Conservation (phyloP, 75 land plant species). For the Selaginella moellendorffii region DNA sequence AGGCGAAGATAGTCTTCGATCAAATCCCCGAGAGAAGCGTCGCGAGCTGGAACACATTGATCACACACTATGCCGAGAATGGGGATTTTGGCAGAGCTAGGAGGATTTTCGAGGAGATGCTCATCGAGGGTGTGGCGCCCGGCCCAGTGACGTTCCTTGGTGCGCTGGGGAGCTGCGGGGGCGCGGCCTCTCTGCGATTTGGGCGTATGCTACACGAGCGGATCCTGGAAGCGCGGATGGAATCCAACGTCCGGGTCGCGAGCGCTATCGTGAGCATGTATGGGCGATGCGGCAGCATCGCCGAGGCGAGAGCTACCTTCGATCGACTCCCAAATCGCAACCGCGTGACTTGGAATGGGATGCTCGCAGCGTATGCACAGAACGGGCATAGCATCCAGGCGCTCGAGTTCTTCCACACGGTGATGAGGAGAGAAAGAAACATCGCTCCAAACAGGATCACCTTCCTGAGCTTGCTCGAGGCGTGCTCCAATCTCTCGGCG, state of each 20-base stretch:
- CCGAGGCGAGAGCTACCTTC: not conserved
- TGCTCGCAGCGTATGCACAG: not conserved
- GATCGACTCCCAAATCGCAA: not conserved
- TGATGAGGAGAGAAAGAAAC: not conserved
- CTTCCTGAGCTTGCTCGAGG: not conserved
- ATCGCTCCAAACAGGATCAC: not conserved
- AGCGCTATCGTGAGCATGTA: conserved; percentile 1
- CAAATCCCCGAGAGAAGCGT: not conserved
- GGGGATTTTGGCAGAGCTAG: not conserved
- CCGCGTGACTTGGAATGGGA: not conserved
- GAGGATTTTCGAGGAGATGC: not conserved
- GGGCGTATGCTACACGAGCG: not conserved
- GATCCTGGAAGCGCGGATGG: not conserved
- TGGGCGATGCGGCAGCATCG: not conserved
- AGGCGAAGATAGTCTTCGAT: not conserved
- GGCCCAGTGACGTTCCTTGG: not conserved
- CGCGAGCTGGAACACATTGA: not conserved
- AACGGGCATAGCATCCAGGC: not conserved
- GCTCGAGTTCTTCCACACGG: not conserved
- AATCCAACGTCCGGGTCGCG: not conserved
- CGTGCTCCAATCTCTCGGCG: not conserved
- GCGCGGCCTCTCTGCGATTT: not conserved
- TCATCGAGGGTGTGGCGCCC: not conserved
- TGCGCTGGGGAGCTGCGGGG: not conserved
- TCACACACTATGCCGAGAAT: not conserved